phyloP scores from a whole-genome alignment of 2,329 filamentous ascomycete genomes.

The Talaromyces rugulosus region DNA sequence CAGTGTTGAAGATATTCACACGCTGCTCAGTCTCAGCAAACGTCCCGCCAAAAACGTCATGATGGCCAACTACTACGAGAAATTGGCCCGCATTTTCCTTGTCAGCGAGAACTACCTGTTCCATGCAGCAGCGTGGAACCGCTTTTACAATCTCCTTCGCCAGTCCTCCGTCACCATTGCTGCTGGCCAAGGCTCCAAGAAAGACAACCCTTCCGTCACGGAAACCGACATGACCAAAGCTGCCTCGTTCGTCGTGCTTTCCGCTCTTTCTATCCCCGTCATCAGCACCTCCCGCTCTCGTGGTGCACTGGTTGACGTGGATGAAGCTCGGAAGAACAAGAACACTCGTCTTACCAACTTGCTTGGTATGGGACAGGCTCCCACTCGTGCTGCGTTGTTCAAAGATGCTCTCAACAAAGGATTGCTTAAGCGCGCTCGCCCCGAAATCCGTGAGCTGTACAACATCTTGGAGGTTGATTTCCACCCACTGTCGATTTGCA shows the following conservation, averaged over 20 bases:
- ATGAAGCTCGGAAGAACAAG: slow-evolving; percentile 97
- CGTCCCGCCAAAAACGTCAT: slow-evolving; percentile 97
- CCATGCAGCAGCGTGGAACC: slow-evolving; percentile 94
- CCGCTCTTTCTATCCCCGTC: slow-evolving; percentile 94
- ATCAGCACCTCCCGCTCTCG: slow-evolving; percentile 97
- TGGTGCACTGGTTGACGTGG: slow-evolving; percentile 91
- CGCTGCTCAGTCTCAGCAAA: slow-evolving; percentile 94
- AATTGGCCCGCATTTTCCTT: slow-evolving; percentile 95
- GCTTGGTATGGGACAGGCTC: slow-evolving; percentile 84
- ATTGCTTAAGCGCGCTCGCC: slow-evolving; percentile 82
- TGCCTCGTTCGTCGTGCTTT: slow-evolving; percentile 91
- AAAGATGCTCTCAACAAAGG: slow-evolving; percentile 94
- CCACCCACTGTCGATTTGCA: slow-evolving; percentile 96
- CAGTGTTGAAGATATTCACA: slow-evolving; percentile 98
- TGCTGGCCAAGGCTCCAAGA: slow-evolving; percentile 81
- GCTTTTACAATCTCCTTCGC: slow-evolving; percentile 94
- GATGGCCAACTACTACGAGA: slow-evolving; percentile 99
- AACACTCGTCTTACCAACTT: slow-evolving; percentile 95
- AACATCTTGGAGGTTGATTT: slow-evolving; percentile 99
- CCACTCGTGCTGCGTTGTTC: slow-evolving; percentile 86
- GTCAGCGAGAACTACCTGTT: slow-evolving; percentile 99
- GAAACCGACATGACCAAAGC: slow-evolving; percentile 91
- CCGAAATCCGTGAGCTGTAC: slow-evolving; percentile 95
- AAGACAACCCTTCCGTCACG: slow-evolving; percentile 84
- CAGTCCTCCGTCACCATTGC: slow-evolving; percentile 81